A percentile compares a stretch with the other conserved stretches of the same genome.
Conservation (phyloP, 805 yeast species). For the Wickerhamomyces bovis region DNA sequence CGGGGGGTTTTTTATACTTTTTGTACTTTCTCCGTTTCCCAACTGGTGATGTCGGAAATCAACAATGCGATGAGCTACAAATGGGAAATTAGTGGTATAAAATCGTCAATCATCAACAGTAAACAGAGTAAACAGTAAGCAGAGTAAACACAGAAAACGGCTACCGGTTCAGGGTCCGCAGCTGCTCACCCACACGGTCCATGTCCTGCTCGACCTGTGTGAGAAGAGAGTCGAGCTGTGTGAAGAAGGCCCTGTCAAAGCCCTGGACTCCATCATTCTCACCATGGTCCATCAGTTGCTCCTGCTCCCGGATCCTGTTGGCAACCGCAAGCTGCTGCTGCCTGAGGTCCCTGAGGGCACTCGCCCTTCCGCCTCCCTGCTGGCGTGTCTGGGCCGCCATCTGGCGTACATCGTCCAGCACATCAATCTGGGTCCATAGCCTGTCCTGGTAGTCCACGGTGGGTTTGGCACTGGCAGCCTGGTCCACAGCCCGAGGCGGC, state of each 20-base stretch:
- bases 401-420: constrained; percentile 69
- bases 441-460: constrained; percentile 64
- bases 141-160: too few species aligned
- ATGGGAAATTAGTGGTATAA: too few species aligned
- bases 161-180: not conserved
- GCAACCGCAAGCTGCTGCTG: constrained; percentile 1
- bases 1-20: not conserved
- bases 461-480: constrained; percentile 49
- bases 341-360: constrained; percentile 10
- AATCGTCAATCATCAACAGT: too few species aligned
- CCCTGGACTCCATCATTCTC: not conserved
- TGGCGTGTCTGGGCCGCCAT: constrained; percentile 10
- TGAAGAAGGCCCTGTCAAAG: constrained; percentile 1
- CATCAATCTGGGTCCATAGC: constrained; percentile 84
- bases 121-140: too few species aligned
- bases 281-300: not conserved
- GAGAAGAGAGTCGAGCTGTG: constrained; percentile 9
- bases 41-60: constrained; percentile 10
- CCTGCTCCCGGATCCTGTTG: not conserved
- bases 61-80: constrained; percentile 22
- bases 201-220: constrained; percentile 10
- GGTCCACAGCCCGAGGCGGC: constrained; percentile 31
- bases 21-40: too few species aligned
- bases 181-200: constrained; percentile 12
- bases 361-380: not conserved